Evolutionary conservation across 192 early-diverging fungal genomes (phyloP).

Genomic region (Coemansia sp.): DNA sequence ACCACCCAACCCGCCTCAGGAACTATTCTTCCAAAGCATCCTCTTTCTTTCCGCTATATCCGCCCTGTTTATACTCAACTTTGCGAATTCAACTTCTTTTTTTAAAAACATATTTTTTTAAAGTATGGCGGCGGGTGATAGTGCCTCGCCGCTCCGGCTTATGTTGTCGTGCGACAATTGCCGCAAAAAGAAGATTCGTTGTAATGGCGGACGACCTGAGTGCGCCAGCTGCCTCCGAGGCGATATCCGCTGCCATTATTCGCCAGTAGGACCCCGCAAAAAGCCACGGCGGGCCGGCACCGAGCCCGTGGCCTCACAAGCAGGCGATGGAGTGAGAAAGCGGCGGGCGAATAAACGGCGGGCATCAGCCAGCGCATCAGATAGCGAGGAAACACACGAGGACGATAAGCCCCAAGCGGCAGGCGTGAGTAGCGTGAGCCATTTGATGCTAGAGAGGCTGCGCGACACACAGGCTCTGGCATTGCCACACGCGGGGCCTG

Average conservation of each 20-base stretch:
- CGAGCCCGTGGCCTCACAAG: slow-evolving; percentile 3
- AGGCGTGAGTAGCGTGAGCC: slow-evolving; percentile 34
- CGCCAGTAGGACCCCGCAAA: slow-evolving; percentile 49
- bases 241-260: slow-evolving; percentile 32
- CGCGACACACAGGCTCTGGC: slow-evolving; percentile 15
- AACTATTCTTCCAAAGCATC: background rate
- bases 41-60: slow-evolving; percentile 8
- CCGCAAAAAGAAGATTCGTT: slow-evolving; percentile 42
- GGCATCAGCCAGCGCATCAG: slow-evolving; percentile 20
- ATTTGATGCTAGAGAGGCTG: slow-evolving; percentile 32
- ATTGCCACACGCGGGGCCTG: background rate
- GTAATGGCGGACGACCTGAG: slow-evolving; percentile 37
- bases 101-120: background rate
- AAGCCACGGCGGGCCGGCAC: slow-evolving; percentile 32
- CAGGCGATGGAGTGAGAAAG: background rate
- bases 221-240: slow-evolving; percentile 32
- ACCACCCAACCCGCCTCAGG: background rate
- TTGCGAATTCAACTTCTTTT: background rate
- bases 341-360: slow-evolving; percentile 28
- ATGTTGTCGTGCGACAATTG: slow-evolving; percentile 50
- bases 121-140: background rate
- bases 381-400: background rate
- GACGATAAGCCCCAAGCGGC: background rate
- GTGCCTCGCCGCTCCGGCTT: slow-evolving; percentile 17
- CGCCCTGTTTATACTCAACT: background rate